Percentiles rank a stretch among this genome's conserved stretches.
Conservation (phyloP, 768 basidiomycete species). For the Dacryopinax primogenitus region DNA sequence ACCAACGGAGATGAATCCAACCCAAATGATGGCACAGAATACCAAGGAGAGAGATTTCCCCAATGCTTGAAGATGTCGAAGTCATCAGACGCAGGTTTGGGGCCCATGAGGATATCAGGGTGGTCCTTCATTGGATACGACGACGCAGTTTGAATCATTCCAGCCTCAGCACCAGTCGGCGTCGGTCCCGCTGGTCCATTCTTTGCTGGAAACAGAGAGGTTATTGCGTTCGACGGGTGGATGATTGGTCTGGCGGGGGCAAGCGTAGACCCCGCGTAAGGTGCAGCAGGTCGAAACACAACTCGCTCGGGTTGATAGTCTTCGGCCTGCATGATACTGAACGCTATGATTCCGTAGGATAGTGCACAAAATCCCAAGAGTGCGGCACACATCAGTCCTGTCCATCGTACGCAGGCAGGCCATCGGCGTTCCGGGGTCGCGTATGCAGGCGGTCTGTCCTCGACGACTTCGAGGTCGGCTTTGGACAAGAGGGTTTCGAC, state of each 20-base stretch:
- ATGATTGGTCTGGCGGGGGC: slow-evolving; percentile 59
- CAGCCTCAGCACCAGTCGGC: slow-evolving; percentile 34
- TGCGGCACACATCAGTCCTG: neutral
- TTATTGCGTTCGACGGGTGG: slow-evolving; percentile 57
- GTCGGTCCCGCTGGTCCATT: slow-evolving; percentile 69
- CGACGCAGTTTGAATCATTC: slow-evolving; percentile 20
- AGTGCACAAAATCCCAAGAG: neutral
- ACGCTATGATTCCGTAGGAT: neutral
- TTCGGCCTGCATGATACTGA: neutral
- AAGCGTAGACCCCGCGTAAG: slow-evolving; percentile 53
- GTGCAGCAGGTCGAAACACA: neutral
- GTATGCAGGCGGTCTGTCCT: neutral
- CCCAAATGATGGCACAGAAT: slow-evolving; percentile 60
- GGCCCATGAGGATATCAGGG: slow-evolving; percentile 18
- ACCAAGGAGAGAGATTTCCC: slow-evolving; percentile 84
- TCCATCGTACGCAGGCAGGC: slow-evolving; percentile 5
- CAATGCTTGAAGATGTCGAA: slow-evolving; percentile 65
- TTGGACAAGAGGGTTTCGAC: neutral
- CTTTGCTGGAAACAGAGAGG: slow-evolving; percentile 59
- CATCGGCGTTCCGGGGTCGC: neutral
- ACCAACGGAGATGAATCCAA: slow-evolving; percentile 56
- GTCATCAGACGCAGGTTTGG: slow-evolving; percentile 18
- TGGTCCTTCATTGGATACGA: slow-evolving; percentile 63
- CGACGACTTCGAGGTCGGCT: neutral
- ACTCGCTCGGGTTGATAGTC: neutral